Percentiles rank a stretch among this genome's conserved stretches.
phyloP scores from a whole-genome alignment of 331 rosid genomes.

The Rhamnella rubrinervis region DNA sequence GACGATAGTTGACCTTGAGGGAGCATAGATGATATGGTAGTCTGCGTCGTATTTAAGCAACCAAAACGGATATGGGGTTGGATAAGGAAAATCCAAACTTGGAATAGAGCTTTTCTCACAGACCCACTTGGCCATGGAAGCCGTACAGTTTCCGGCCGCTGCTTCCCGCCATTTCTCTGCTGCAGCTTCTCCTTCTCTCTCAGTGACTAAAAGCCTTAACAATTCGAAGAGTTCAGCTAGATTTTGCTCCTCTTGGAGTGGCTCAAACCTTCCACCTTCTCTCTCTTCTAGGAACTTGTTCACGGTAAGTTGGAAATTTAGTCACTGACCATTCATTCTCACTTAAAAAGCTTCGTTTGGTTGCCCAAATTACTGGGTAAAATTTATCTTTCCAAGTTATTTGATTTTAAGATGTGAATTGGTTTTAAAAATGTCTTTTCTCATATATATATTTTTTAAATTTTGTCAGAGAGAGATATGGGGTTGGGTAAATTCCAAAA shows the following conservation, averaged over 20 bases:
- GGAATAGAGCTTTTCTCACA: constrained; percentile 2
- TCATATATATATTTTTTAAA: too few relatives aligned
- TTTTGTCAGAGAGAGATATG: constrained; percentile 70
- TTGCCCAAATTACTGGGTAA: background rate
- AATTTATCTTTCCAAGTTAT: too few relatives aligned
- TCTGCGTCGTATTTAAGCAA: background rate
- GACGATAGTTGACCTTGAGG: too few relatives aligned
- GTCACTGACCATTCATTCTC: background rate
- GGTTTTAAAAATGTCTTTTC: background rate
- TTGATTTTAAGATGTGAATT: background rate
- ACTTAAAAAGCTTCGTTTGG: background rate
- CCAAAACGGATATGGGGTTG: constrained; percentile 2
- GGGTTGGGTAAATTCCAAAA: constrained; percentile 77
- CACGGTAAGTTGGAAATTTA: constrained; percentile 48
- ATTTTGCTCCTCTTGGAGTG: constrained; percentile 47
- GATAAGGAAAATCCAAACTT: background rate
- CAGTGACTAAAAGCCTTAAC: constrained; percentile 27
- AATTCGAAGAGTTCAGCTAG: constrained; percentile 35
- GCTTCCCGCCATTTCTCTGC: constrained; percentile 69
- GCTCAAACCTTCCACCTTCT: constrained; percentile 32
- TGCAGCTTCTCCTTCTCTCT: constrained; percentile 36
- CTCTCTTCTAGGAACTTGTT: constrained; percentile 66
- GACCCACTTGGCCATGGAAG: constrained; percentile 53
- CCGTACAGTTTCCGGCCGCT: constrained; percentile 57
- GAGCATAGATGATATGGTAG: too few relatives aligned